Evolutionary conservation across 129 eudicot genomes (phyloP), one percentile per base, ranked within the genome.

Genomic region (Calendula officinalis): DNA sequence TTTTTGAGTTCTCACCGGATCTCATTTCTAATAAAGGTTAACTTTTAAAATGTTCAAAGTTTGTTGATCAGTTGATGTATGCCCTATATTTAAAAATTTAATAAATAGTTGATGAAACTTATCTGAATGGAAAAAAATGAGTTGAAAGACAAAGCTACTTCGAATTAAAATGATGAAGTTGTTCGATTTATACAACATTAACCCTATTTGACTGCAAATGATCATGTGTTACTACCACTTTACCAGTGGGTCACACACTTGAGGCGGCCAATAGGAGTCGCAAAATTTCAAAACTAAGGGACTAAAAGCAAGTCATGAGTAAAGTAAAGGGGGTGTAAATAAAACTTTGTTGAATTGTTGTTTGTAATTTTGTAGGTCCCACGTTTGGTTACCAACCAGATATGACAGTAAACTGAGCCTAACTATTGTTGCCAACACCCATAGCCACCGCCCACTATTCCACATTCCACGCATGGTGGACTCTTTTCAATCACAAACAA

Each of bases 361-460:
- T 46, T 14, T 3, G 3, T 30, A 35, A 11, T 50, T 15, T 38
- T 3, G 7, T 36, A 77, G 80, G 83, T 13, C 77, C 72, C 39
- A 68, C 13, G 60, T 68, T 68, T 62, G 83, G 80, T 62, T 67
- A 68, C 83, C 83, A 42, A 79, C 69, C 11, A 37, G 64, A 54
- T 78, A 34, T 59, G 76, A 73, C 62, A 69, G 64, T 55, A 68
- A 42, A 61, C 51, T 15, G 4, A 37, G 68, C 60, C 77, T 34
- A 64, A 64, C 17, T 69, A 9, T 17, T 15, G 68, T 60, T 59
- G 52, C 60, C 60, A 27, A 34, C 30, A 58, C 53, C 15, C 57
- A 33, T 45, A 55, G 78, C 72, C 78, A 55, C 78, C 66, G 22
- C 43, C 45, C 66, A 56, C 67, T 65, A 14, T 73, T 71, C 62